Base-by-base conservation (phyloP, 306 rosid genomes). In the Mimosa pudica region DNA sequence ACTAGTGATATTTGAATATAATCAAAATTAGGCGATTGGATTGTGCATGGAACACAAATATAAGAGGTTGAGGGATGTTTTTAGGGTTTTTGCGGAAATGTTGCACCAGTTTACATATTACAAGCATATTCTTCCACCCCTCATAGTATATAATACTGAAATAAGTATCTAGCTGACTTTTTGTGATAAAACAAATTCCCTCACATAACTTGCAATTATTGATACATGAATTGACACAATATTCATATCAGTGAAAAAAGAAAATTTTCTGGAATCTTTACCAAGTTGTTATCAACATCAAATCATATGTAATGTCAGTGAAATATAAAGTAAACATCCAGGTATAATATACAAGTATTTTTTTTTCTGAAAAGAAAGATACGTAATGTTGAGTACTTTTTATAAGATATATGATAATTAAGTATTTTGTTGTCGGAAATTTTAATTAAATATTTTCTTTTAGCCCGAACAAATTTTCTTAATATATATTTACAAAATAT, bases 161-260 rank as follows among this genome's bases (percentile, higher is more conserved):
- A 48, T 2, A 48, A 0, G 10, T 10, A 48, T 10, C 52, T 48
- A 48, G 52, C 52, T 10, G 3, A 10, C 17, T 52, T 1, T 17
- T 18, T 11, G 30, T 64, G 65, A 54, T 45, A n/a, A 55, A 54
- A 70, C 55, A 66, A 70, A 49, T 66, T 61, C 52, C 44, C 8
- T 3, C n/a, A 38, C 64, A 71, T 71, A 71, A 63, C 71, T 65
- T 58, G 57, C 62, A 77, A 82, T 86, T 67, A 86, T 86, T 82
- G 84, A 73, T 74, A 72, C 74, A 45, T 65, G 86, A 82, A 82
- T 73, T 86, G 89, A 82, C 89, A 80, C 35, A 71, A 82, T 82
- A 80, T 86, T 79, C 82, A 74, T 71, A 75, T 42, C 16, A 66
- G 47, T 49, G 49, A 42, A 18, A 79, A 58, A 51, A 60, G 58